Evolutionary conservation across 768 basidiomycete genomes (phyloP).

Genomic region (Trametes punicea): DNA sequence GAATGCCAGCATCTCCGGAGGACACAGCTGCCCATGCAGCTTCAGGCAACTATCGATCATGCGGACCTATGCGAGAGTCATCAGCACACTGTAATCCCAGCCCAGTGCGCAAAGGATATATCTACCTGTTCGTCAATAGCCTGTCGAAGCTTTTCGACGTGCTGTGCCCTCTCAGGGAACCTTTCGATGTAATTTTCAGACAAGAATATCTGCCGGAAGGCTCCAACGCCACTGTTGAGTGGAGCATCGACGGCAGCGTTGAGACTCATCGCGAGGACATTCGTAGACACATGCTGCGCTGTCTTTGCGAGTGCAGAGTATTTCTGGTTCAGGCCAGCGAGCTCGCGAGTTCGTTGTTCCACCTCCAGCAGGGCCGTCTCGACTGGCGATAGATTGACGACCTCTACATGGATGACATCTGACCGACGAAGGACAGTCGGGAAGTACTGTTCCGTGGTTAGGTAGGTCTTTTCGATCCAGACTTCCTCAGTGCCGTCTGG

Average conservation of each 20-base stretch:
- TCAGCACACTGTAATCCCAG: background rate
- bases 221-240: conserved; percentile 67
- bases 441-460: conserved; percentile 83
- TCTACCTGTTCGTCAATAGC: conserved; percentile 81
- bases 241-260: conserved; percentile 87
- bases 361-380: conserved; percentile 82
- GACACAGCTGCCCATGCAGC: conserved; percentile 79
- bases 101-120: conserved; percentile 22
- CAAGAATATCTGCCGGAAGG: conserved; percentile 78
- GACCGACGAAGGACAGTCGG: conserved; percentile 90
- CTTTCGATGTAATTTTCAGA: conserved; percentile 60
- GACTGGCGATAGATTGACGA: conserved; percentile 80
- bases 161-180: conserved; percentile 66
- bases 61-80: conserved; percentile 48
- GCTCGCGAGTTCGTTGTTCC: conserved; percentile 73
- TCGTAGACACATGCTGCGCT: conserved; percentile 68
- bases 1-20: conserved; percentile 87
- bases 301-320: conserved; percentile 81
- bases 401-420: conserved; percentile 69
- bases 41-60: conserved; percentile 81
- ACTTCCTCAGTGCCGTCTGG: conserved; percentile 67
- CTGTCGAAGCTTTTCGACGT: conserved; percentile 66
- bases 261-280: conserved; percentile 79
- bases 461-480: conserved; percentile 89
- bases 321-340: conserved; percentile 61